phyloP scores from a whole-genome alignment of 129 eudicot genomes.

The Mikania micrantha region DNA sequence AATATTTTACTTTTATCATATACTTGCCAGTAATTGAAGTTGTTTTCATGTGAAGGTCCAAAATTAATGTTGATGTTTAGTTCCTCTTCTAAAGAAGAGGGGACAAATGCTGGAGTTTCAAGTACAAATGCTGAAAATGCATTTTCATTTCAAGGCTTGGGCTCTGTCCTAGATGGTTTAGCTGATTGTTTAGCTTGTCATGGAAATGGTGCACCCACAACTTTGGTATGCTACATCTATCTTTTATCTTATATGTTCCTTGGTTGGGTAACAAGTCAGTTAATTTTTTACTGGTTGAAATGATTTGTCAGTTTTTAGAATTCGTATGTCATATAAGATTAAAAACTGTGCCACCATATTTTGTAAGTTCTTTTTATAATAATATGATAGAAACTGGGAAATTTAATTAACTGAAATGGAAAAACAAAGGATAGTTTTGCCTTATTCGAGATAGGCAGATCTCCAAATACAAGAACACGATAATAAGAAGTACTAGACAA shows the following conservation, averaged over 20 bases:
- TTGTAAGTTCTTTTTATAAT: not conserved
- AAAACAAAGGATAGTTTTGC: no score
- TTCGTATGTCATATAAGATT: not conserved
- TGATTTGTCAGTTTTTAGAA: not conserved
- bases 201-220: slow-evolving; percentile 46
- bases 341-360: not conserved
- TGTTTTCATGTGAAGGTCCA: slow-evolving; percentile 56
- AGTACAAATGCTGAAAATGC: slow-evolving; percentile 16
- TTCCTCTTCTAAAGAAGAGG: slow-evolving; percentile 45
- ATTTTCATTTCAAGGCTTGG: slow-evolving; percentile 31
- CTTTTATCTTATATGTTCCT: not conserved
- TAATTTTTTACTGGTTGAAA: not conserved
- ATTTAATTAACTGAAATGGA: no score
- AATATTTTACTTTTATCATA: not conserved
- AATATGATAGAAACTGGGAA: no score
- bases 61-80: slow-evolving; percentile 50
- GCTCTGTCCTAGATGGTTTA: slow-evolving; percentile 50
- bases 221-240: slow-evolving; percentile 23
- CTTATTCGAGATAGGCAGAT: no score
- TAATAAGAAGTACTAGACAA: no score
- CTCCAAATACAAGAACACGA: no score
- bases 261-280: not conserved
- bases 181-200: slow-evolving; percentile 62
- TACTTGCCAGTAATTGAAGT: slow-evolving; percentile 2
- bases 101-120: slow-evolving; percentile 25